phyloP scores from a whole-genome alignment of 2,329 filamentous ascomycete genomes.

The Trichoderma endophyticum region DNA sequence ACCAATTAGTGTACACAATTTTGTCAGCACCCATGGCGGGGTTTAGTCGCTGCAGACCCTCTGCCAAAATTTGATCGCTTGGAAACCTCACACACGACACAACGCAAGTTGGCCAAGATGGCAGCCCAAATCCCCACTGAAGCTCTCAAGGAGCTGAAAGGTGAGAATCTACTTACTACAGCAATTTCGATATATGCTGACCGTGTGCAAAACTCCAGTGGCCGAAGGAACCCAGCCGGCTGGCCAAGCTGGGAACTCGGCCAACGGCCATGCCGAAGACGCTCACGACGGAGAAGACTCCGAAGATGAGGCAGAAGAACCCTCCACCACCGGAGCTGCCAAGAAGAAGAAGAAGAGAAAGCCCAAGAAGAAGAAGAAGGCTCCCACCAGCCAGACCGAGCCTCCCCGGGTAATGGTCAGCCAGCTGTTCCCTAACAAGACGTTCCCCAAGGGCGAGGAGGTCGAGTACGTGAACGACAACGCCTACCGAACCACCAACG shows the following conservation, averaged over 20 bases:
- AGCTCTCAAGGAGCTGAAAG: slow-evolving; percentile 44
- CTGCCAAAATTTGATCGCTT: slow-evolving; percentile 13
- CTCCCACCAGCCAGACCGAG: slow-evolving; percentile 66
- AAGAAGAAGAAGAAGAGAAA: slow-evolving; percentile 68
- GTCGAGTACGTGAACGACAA: slow-evolving; percentile 77
- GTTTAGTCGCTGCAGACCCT: slow-evolving; percentile 4
- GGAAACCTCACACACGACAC: slow-evolving; percentile 9
- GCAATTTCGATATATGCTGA: background rate
- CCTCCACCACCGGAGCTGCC: slow-evolving; percentile 34
- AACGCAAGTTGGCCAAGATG: slow-evolving; percentile 34
- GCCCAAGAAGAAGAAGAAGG: slow-evolving; percentile 81
- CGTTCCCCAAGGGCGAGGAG: slow-evolving; percentile 74
- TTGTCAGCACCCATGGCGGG: slow-evolving; percentile 17
- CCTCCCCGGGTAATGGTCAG: slow-evolving; percentile 71
- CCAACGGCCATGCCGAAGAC: slow-evolving; percentile 38
- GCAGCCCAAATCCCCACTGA: slow-evolving; percentile 43
- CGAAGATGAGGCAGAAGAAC: slow-evolving; percentile 52
- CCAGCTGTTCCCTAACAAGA: slow-evolving; percentile 68
- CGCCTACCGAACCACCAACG: slow-evolving; percentile 70
- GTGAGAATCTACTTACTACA: slow-evolving; percentile 24
- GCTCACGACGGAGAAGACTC: slow-evolving; percentile 46
- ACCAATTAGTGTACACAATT: background rate
- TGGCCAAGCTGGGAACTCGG: slow-evolving; percentile 40
- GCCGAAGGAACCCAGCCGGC: slow-evolving; percentile 39
- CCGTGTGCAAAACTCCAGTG: slow-evolving; percentile 22